Conservation (phyloP, 2,329 filamentous ascomycete species). For the Thielaviopsis populi region DNA sequence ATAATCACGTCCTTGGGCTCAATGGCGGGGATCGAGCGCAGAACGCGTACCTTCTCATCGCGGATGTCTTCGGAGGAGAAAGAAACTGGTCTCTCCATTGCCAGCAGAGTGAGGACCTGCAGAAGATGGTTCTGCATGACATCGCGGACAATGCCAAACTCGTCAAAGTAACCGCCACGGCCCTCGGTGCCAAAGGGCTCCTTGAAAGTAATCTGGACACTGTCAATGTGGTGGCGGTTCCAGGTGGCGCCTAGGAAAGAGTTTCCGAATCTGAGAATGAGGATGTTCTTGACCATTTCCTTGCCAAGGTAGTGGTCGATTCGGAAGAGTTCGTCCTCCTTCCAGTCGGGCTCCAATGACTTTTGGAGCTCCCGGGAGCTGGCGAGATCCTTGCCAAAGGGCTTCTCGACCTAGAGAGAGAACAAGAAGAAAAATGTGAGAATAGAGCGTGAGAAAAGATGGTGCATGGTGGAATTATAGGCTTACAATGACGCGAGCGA, state of each 20-base stretch:
- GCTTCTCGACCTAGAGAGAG: slow-evolving; percentile 72
- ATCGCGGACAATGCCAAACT: slow-evolving; percentile 98
- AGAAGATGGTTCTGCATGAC: slow-evolving; percentile 99
- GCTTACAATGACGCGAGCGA: slow-evolving; percentile 83
- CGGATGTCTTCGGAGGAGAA: slow-evolving; percentile 97
- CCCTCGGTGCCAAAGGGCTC: slow-evolving; percentile 98
- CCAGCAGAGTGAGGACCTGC: slow-evolving; percentile 86
- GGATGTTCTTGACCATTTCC: slow-evolving; percentile 99
- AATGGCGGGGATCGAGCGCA: slow-evolving; percentile 83
- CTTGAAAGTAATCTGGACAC: slow-evolving; percentile 98
- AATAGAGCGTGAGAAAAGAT: slow-evolving; percentile 11
- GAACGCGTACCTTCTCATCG: slow-evolving; percentile 94
- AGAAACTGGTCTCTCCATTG: slow-evolving; percentile 96
- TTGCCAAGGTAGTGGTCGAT: slow-evolving; percentile 99
- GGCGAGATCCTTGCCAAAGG: slow-evolving; percentile 90
- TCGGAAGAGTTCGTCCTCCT: slow-evolving; percentile 95
- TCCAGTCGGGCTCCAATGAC: slow-evolving; percentile 94
- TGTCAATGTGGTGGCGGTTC: slow-evolving; percentile 99
- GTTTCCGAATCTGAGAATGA: slow-evolving; percentile 95
- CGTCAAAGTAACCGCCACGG: slow-evolving; percentile 95
- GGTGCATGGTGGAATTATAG: slow-evolving; percentile 17
- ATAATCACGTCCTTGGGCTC: slow-evolving; percentile 99
- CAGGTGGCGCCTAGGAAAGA: slow-evolving; percentile 97
- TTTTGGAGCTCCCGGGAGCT: slow-evolving; percentile 91
- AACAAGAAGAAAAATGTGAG: slow-evolving; percentile 18